These are phyloP conservation scores for Eucalyptus rudis DNA, from an alignment of 345 rosid species.

Conservation along the genomic window DNA sequence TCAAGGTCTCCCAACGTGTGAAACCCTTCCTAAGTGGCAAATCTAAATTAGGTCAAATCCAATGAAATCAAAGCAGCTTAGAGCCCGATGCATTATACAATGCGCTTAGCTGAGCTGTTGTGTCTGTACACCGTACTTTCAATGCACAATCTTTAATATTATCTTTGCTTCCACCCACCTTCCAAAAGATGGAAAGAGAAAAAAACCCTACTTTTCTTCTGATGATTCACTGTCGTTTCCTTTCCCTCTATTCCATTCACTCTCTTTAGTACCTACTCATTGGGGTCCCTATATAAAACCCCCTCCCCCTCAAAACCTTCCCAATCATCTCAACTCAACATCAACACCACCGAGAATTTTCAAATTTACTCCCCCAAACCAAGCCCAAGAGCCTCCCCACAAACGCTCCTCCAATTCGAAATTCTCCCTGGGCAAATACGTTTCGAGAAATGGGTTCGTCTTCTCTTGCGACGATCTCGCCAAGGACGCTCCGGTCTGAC, in stretches of 20 bases:
- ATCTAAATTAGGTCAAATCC: background rate
- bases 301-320: background rate
- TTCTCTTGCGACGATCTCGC: conserved; percentile 38
- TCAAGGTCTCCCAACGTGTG: background rate
- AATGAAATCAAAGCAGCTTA: background rate
- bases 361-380: background rate
- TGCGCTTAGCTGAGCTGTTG: background rate
- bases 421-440: background rate
- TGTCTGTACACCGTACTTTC: background rate
- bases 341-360: background rate
- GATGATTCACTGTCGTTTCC: background rate
- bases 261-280: background rate
- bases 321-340: background rate
- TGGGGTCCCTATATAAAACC: background rate
- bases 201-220: background rate
- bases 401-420: background rate
- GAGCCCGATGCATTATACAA: background rate
- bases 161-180: background rate
- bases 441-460: conserved; percentile 21
- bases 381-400: background rate
- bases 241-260: background rate
- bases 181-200: background rate
- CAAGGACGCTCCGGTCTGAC: conserved; percentile 77
- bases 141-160: background rate
- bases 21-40: background rate